These are phyloP conservation scores for Groenewaldozyma salmanticensis DNA, from an alignment of 805 yeast species.

Conservation along the genomic window DNA sequence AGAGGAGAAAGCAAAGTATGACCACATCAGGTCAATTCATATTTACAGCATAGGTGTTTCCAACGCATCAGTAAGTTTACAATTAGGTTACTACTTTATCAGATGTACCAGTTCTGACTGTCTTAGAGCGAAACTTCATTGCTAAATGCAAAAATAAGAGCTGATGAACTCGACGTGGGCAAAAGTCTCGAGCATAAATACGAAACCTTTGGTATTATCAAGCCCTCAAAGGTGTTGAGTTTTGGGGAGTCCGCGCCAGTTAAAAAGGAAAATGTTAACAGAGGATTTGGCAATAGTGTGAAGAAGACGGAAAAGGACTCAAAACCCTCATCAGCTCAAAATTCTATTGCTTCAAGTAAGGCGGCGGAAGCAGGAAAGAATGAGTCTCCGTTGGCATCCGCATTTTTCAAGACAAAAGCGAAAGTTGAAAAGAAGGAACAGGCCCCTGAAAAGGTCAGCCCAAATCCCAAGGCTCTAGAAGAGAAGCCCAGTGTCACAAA, in stretches of 20 bases:
- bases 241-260: not conserved
- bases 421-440: not conserved
- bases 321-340: no score
- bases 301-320: not conserved
- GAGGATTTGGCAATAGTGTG: not conserved
- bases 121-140: not conserved
- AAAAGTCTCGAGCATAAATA: no score
- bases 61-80: not conserved
- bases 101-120: not conserved
- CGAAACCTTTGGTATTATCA: not conserved
- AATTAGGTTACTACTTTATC: not conserved
- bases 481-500: not conserved
- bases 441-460: no score
- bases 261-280: not conserved
- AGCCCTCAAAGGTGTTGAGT: not conserved
- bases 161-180: not conserved
- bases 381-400: not conserved
- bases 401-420: not conserved
- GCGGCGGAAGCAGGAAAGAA: not conserved
- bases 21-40: not conserved
- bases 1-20: not conserved
- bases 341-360: not conserved
- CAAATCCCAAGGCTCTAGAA: not conserved
- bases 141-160: not conserved
- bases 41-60: not conserved